Evolutionary conservation across 2,329 filamentous ascomycete species (phyloP).

Genomic region (Ampelomyces quisqualis): DNA sequence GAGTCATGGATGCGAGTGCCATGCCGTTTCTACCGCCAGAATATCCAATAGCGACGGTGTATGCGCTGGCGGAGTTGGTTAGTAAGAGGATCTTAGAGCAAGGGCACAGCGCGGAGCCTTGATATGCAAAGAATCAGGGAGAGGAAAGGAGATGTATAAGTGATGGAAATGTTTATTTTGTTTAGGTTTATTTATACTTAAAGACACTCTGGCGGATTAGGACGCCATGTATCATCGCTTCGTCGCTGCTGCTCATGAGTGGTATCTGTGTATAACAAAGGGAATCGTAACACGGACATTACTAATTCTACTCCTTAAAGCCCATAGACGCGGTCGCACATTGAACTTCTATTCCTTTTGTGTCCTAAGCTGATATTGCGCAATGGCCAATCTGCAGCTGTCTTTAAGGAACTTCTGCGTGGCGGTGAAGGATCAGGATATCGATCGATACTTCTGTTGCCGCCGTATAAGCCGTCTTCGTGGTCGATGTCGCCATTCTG

Average conservation of each 20-base stretch:
- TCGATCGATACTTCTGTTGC: conserved; percentile 27
- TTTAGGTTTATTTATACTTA: too few relatives aligned
- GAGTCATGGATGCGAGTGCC: conserved; percentile 38
- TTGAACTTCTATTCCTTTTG: conserved; percentile 27
- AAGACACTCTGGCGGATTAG: too few relatives aligned
- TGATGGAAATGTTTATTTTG: too few relatives aligned
- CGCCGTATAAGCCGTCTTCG: conserved; percentile 35
- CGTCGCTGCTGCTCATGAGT: too few relatives aligned
- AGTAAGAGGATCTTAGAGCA: conserved; percentile 22
- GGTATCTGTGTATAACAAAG: conserved; percentile 18
- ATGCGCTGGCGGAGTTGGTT: conserved; percentile 34
- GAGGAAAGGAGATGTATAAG: too few relatives aligned
- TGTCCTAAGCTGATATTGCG: conserved; percentile 19
- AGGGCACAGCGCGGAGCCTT: too few relatives aligned
- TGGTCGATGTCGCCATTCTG: conserved; percentile 17
- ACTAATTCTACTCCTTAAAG: conserved; percentile 11
- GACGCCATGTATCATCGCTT: too few relatives aligned
- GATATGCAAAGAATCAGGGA: too few relatives aligned
- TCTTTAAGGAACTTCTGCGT: conserved; percentile 21
- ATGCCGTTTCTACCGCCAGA: conserved; percentile 43
- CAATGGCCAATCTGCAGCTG: conserved; percentile 40
- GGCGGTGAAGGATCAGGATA: conserved; percentile 23
- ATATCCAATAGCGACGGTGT: conserved; percentile 34
- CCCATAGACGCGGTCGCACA: conserved; percentile 40
- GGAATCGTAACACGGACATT: conserved; percentile 11